Evolutionary conservation across 2,329 filamentous ascomycete species (phyloP), one percentile per base, ranked within the genome.

Genomic region (Penicillium sp.): DNA sequence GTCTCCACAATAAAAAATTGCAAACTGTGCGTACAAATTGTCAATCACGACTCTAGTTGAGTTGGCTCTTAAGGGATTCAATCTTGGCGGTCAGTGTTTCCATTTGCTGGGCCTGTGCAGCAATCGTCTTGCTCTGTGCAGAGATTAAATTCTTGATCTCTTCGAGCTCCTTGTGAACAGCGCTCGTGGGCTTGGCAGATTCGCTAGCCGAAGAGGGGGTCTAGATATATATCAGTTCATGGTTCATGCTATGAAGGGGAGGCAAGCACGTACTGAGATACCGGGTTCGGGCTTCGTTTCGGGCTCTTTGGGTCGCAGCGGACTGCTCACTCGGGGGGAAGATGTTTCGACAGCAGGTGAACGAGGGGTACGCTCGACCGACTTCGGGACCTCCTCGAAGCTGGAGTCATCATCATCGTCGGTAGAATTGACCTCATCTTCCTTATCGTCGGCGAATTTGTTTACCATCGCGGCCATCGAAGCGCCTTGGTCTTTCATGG

Each of bases 381-480:
- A 89, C 68, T 90, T 91, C 26, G 87, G 73, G 26, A 94, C 82
- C 68, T 96, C 91, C 68, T 97, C 92, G 61, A 97, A 97, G 74
- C 87, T 90, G 1, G 90, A 93, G 23, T 83, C 81, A 51, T 90
- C 87, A 40, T 90, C 87, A 40, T 86, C 84, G 15, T 84, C 79
- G 2, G 82, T 80, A 18, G 75, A 65, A 8, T 78, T 77, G 2
- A 76, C 74, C 1, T 84, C 82, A n/a, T 83, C 83, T 9, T 85
- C 81, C 39, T 42, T 27, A 6, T 86, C 84, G 68, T 96, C 91
- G 62, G 91, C 88, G 74, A 90, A 97, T 73, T 90, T 96, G 70
- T 84, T 86, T 8, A 91, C 92, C 80, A 94, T 87, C 49, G 85
- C 85, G 17, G 91, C 84, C 74, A 97, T 94, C 10, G 91, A 95